Conservation (phyloP, 2,329 filamentous ascomycete species). For the Chrysosporium keratinophilum region DNA sequence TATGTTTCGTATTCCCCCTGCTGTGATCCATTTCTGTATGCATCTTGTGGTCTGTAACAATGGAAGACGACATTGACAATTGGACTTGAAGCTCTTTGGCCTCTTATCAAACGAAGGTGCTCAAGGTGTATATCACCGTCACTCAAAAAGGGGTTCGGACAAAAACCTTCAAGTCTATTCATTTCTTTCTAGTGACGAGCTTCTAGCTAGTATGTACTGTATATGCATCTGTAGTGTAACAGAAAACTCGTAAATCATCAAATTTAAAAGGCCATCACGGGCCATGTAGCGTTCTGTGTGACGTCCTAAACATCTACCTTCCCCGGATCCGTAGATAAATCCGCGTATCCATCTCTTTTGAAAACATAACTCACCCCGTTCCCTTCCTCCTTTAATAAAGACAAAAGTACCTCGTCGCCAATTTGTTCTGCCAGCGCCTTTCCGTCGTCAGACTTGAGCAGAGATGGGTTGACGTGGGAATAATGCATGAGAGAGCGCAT, state of each 20-base stretch:
- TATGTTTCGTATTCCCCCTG: too few species aligned
- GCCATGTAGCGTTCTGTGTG: neutral
- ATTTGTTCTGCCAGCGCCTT: conserved; percentile 20
- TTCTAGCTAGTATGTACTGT: too few species aligned
- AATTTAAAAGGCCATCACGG: neutral
- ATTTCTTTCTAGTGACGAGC: too few species aligned
- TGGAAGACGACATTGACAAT: too few species aligned
- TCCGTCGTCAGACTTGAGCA: conserved; percentile 19
- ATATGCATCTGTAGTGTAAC: too few species aligned
- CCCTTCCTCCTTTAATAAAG: conserved; percentile 31
- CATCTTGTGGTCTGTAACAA: too few species aligned
- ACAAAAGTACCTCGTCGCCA: conserved; percentile 22
- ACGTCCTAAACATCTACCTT: neutral
- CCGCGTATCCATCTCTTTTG: conserved; percentile 23
- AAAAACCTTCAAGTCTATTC: too few species aligned
- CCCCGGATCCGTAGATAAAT: neutral
- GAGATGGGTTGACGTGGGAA: conserved; percentile 33
- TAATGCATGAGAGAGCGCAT: conserved; percentile 37
- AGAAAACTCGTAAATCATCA: neutral
- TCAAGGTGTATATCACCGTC: too few species aligned
- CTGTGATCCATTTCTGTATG: too few species aligned
- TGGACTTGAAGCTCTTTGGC: too few species aligned
- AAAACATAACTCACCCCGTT: conserved; percentile 34
- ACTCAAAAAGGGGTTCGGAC: too few species aligned
- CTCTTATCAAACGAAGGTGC: too few species aligned